phyloP scores from a whole-genome alignment of 345 rosid species.

The Diplotaxis tenuifolia region DNA sequence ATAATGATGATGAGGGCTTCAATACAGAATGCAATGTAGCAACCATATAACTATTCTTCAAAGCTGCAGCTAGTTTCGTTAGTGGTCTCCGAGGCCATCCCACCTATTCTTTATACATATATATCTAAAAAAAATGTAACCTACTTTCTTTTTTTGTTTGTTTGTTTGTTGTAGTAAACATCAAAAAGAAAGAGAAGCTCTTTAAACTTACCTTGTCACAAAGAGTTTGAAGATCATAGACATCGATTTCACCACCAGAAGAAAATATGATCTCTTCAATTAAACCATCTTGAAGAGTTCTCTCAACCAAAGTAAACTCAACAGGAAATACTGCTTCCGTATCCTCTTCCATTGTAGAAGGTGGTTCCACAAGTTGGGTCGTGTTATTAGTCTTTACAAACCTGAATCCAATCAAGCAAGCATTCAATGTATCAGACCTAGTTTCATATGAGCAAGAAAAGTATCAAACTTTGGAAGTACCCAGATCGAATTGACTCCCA shows the following conservation, averaged over 20 bases:
- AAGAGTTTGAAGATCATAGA: conserved; percentile 84
- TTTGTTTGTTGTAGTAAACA: no score
- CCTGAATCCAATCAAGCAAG: conserved; percentile 38
- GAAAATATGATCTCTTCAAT: conserved; percentile 82
- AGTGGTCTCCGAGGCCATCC: conserved; percentile 96
- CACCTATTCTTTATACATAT: conserved; percentile 25
- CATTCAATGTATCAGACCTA: neutral
- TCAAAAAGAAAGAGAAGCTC: neutral
- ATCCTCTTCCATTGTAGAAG: conserved; percentile 47
- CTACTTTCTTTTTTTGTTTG: no score
- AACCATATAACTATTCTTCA: conserved; percentile 94
- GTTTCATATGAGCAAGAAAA: conserved; percentile 5
- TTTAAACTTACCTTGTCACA: conserved; percentile 68
- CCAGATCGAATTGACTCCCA: conserved; percentile 86
- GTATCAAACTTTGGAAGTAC: conserved; percentile 38
- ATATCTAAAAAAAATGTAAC: no score
- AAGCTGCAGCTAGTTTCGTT: conserved; percentile 78
- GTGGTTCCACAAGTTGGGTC: conserved; percentile 68
- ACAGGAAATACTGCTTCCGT: conserved; percentile 57
- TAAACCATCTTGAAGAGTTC: conserved; percentile 57
- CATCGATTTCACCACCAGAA: conserved; percentile 85
- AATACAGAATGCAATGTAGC: conserved; percentile 75
- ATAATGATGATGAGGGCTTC: conserved; percentile 47
- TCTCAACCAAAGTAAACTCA: conserved; percentile 76
- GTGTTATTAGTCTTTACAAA: conserved; percentile 56